A percentile compares a stretch with the other conserved stretches of the same genome.
phyloP scores from a whole-genome alignment of 2,329 filamentous ascomycete species.

The Fusarium tuaranense region DNA sequence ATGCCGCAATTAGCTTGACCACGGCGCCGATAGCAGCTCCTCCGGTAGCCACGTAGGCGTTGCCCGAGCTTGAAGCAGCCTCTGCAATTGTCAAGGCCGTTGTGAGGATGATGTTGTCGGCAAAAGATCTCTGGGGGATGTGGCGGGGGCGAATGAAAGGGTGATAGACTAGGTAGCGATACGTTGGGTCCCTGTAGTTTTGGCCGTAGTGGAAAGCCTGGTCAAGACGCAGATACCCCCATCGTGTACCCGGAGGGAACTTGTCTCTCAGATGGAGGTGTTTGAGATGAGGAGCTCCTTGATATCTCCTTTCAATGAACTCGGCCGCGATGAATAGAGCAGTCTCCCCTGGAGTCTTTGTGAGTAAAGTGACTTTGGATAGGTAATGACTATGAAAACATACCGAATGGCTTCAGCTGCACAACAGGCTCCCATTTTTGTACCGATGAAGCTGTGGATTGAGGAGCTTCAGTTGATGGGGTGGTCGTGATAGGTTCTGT shows the following conservation, averaged over 20 bases:
- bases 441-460: not conserved
- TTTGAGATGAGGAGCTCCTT: not conserved
- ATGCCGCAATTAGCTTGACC: not conserved
- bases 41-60: not conserved
- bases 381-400: not conserved
- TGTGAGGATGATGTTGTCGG: not conserved
- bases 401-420: not conserved
- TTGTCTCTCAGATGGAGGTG: not conserved
- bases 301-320: not conserved
- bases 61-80: not conserved
- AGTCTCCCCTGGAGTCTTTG: not conserved
- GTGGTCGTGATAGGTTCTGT: not conserved
- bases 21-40: not conserved
- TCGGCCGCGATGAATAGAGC: not conserved
- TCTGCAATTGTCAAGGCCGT: not conserved
- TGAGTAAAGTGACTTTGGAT: not conserved
- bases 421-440: not conserved
- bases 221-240: not conserved
- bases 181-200: not conserved
- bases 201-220: not conserved
- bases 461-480: too few species aligned
- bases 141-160: not conserved
- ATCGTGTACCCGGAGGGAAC: not conserved
- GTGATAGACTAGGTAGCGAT: not conserved
- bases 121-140: not conserved